Evolutionary conservation across 257 asterid species (phyloP).

Genomic region (Solanum tacnaense): DNA sequence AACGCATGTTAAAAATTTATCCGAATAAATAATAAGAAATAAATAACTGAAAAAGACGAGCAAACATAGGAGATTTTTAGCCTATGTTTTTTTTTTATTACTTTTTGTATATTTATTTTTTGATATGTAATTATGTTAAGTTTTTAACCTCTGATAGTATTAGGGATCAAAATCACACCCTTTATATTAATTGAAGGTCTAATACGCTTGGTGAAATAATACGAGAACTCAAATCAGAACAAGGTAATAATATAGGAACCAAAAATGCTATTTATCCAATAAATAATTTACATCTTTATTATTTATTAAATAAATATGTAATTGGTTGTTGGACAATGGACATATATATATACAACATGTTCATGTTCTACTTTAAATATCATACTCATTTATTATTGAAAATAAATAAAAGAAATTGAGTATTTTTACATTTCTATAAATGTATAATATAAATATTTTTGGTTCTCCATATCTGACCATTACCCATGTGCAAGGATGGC

Average conservation of each 20-base stretch:
- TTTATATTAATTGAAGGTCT: not conserved
- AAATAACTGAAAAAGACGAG: no score
- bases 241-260: not conserved
- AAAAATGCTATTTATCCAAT: no score
- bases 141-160: no score
- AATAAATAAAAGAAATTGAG: not conserved
- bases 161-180: no score
- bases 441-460: not conserved
- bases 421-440: not conserved
- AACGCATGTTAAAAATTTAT: no score
- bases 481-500: slow-evolving; percentile 38
- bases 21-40: no score
- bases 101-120: no score
- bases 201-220: no score
- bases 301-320: not conserved
- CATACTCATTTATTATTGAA: not conserved
- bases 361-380: slow-evolving; percentile 7
- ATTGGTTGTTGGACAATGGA: slow-evolving; percentile 18
- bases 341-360: slow-evolving; percentile 23
- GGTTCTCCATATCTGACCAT: slow-evolving; percentile 22
- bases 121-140: no score
- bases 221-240: not conserved
- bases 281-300: not conserved
- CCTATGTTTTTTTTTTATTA: no score
- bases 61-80: no score